These are phyloP conservation scores for Nematodospora valgi DNA, from an alignment of 805 yeast genomes.

Conservation along the genomic window DNA sequence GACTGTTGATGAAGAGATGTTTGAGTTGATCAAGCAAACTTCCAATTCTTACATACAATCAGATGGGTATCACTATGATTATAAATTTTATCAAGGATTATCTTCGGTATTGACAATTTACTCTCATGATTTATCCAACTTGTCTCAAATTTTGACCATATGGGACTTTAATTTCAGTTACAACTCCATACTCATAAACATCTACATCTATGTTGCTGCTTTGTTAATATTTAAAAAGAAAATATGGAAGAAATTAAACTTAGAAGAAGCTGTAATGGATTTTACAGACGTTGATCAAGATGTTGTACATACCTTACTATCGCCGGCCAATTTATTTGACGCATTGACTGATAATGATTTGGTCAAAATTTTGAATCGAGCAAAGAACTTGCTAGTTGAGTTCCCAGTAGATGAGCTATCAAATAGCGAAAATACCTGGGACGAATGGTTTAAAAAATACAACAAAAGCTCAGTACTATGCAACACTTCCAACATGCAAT, in stretches of 20 bases:
- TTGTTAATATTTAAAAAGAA: slow-evolving; percentile 43
- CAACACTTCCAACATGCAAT: slow-evolving; percentile 26
- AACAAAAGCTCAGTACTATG: slow-evolving; percentile 30
- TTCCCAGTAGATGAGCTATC: slow-evolving; percentile 21
- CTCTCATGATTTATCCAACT: slow-evolving; percentile 61
- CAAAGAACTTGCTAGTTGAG: slow-evolving; percentile 23
- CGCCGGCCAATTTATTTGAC: slow-evolving; percentile 29
- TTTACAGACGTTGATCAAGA: slow-evolving; percentile 26
- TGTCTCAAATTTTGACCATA: slow-evolving; percentile 49
- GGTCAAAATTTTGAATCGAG: slow-evolving; percentile 20
- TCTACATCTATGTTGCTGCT: slow-evolving; percentile 62
- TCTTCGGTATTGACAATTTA: slow-evolving; percentile 77
- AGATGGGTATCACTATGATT: slow-evolving; percentile 29
- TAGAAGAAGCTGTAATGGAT: slow-evolving; percentile 11
- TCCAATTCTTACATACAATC: slow-evolving; percentile 22
- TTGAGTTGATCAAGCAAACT: slow-evolving; percentile 40
- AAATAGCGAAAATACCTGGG: slow-evolving; percentile 20
- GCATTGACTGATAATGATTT: slow-evolving; percentile 25
- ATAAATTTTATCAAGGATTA: slow-evolving; percentile 55
- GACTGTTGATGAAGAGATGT: slow-evolving; percentile 43
- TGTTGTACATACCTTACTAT: slow-evolving; percentile 30
- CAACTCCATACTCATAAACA: slow-evolving; percentile 48
- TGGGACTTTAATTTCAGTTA: slow-evolving; percentile 69
- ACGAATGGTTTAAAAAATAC: slow-evolving; percentile 33
- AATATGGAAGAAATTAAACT: slow-evolving; percentile 29